Percentiles rank a stretch among this genome's conserved stretches.
Conservation (phyloP, 192 early-diverging fungal species). For the Obelidium mucronatum region DNA sequence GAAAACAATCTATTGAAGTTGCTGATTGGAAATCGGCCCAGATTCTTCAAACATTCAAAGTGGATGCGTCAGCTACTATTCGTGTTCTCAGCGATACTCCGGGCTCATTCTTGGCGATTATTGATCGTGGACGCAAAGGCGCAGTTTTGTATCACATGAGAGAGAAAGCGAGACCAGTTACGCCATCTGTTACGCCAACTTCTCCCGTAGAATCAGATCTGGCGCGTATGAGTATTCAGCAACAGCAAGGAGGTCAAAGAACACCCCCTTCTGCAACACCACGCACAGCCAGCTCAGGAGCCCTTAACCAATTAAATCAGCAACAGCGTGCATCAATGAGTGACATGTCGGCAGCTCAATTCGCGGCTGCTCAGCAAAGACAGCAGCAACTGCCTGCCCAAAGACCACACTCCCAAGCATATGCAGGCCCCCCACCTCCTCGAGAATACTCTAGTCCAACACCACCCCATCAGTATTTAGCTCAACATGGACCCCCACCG, state of each 20-base stretch:
- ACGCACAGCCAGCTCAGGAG: background rate
- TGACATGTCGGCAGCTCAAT: background rate
- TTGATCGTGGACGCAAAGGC: conserved; percentile 52
- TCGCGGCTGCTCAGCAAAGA: background rate
- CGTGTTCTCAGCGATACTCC: conserved; percentile 35
- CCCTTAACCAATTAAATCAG: background rate
- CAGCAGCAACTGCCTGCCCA: conserved; percentile 33
- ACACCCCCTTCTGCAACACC: conserved; percentile 11
- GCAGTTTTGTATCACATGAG: conserved; percentile 46
- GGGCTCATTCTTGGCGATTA: conserved; percentile 39
- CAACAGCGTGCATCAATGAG: background rate
- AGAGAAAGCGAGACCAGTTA: conserved; percentile 37
- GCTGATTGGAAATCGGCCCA: conserved; percentile 59
- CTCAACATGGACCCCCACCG: background rate
- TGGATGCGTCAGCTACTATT: conserved; percentile 40
- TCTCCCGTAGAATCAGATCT: background rate
- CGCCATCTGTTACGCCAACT: background rate
- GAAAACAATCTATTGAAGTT: conserved; percentile 53
- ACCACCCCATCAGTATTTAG: background rate
- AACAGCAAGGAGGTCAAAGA: background rate
- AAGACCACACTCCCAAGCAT: conserved; percentile 27
- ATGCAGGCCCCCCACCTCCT: conserved; percentile 5
- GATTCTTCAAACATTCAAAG: conserved; percentile 47
- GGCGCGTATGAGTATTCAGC: background rate
- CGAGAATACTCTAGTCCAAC: background rate